phyloP scores from a whole-genome alignment of 352 stramenopile genomes.

The Phytopythium litorale region DNA sequence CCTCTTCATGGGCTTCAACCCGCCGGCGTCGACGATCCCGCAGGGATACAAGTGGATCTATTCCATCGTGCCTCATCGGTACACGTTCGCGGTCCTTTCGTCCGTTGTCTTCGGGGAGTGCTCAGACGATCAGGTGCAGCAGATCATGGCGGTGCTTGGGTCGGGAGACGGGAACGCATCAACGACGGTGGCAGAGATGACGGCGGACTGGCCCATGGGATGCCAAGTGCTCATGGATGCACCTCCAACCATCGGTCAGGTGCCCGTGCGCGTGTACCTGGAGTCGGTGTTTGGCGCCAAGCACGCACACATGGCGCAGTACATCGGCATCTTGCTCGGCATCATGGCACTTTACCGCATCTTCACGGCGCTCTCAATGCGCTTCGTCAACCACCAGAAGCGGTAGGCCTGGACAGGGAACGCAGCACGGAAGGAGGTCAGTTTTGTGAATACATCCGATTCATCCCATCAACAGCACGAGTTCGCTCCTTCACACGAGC shows the following conservation, averaged over 20 bases:
- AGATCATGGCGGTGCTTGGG: conserved; percentile 6
- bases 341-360: conserved; percentile 31
- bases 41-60: conserved; percentile 34
- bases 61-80: conserved; percentile 20
- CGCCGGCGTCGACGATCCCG: conserved; percentile 23
- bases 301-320: conserved; percentile 22
- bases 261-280: conserved; percentile 21
- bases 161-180: not conserved
- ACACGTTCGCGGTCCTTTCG: conserved; percentile 21
- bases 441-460: not conserved
- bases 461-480: no score
- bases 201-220: conserved; percentile 13
- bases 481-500: no score
- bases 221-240: conserved; percentile 21
- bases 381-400: conserved; percentile 35
- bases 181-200: not conserved
- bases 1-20: conserved; percentile 37
- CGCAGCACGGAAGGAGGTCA: not conserved
- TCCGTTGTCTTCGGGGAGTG: conserved; percentile 29
- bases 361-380: conserved; percentile 27
- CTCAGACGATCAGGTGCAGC: conserved; percentile 11
- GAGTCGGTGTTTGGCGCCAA: conserved; percentile 26
- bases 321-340: conserved; percentile 19
- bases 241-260: conserved; percentile 10
- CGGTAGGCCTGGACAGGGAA: conserved; percentile 2